Base-by-base conservation (phyloP, 176 grass and related monocot species). In the Olyra latifolia region DNA sequence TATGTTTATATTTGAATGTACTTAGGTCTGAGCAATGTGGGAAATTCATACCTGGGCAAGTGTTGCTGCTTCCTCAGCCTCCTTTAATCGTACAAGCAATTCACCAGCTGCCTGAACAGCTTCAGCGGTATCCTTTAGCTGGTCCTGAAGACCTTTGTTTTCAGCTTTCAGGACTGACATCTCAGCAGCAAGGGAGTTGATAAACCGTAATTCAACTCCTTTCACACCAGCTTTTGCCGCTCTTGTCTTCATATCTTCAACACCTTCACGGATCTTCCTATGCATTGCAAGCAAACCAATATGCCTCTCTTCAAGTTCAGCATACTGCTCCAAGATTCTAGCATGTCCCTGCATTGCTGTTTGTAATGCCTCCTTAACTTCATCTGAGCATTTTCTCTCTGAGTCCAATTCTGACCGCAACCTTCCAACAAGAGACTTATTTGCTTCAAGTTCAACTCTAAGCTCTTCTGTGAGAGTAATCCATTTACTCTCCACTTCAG, bases 281-380 rank as follows among this genome's bases (percentile, higher is more conserved):
- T 99, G 88, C 75, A 83, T 84, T n/a, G 78, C 81, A 84, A 91
- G 90, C 57, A 99, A 82, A 62, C 71, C 35, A 79, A 93, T 93
- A 80, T 99, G 96, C 44, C 91, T 99, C 84, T 99, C 96, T 83
- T 99, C 90, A 69, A 99, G 91, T 81, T 99, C 96, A 66, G 92
- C 92, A 47, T 99, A 99, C 75, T 99, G 96, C 62, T 99, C 96
- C 50, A 99, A 57, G 64, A 95, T 91, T 75, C 93, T 90, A 22
- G 90, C 90, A 76, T 95, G 90, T 27, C 90, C 96, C 64, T 99
- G 96, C 84, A 99, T 89, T 13, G 92, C 96, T 80, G 91, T 95
- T 80, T 99, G 92, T 55, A 99, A 43, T 72, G 90, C 96, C 49
- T 99, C 92, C 71, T 93, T 99, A 38, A 95, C 38, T 86, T 99